These are phyloP conservation scores for Hyphodiscus hymeniophilus DNA, from an alignment of 495 filamentous ascomycete genomes.

Conservation along the genomic window DNA sequence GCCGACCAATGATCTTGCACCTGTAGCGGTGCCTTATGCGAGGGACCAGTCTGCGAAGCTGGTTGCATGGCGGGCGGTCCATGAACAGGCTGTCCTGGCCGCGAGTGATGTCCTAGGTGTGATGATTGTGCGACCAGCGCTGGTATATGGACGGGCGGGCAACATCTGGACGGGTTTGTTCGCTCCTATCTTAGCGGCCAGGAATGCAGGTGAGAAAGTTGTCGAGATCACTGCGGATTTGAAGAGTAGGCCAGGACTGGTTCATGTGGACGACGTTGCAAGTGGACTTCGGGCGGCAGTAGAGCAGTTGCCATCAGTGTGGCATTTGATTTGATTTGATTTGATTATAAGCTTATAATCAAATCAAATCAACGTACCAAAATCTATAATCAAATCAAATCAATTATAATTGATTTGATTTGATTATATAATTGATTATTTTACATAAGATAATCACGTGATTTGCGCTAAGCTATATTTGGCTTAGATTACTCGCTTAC, in stretches of 20 bases:
- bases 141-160: conserved; percentile 29
- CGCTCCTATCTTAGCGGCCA: conserved; percentile 21
- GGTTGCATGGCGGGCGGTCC: conserved; percentile 26
- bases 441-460: no score
- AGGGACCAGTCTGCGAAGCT: conserved; percentile 18
- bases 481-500: no score
- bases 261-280: conserved; percentile 36
- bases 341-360: no score
- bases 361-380: no score
- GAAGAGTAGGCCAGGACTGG: conserved; percentile 17
- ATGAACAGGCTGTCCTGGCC: conserved; percentile 29
- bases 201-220: conserved; percentile 2
- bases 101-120: conserved; percentile 30
- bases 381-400: no score
- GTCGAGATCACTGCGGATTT: conserved; percentile 23
- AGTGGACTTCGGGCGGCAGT: conserved; percentile 26
- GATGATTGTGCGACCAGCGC: conserved; percentile 28
- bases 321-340: no score
- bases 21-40: conserved; percentile 20
- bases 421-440: no score
- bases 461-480: no score
- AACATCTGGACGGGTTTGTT: conserved; percentile 23
- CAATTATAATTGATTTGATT: no score
- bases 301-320: no score
- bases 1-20: conserved; percentile 26